Evolutionary conservation across 768 basidiomycete genomes (phyloP).

Genomic region (Fomitopsis pulvina): DNA sequence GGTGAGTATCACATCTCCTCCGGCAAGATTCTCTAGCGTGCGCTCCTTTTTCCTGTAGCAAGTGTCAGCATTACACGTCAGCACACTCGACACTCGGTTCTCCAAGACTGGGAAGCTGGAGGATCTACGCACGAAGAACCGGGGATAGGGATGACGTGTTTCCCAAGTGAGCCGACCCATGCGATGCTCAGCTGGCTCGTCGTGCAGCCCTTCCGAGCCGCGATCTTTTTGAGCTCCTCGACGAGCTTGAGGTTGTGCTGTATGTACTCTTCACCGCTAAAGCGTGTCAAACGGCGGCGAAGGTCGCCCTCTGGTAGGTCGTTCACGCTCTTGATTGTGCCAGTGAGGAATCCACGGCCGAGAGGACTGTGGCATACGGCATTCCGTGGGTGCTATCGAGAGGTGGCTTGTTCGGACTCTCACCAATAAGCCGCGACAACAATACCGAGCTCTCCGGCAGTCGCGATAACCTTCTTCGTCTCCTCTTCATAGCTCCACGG

Average conservation of each 20-base stretch:
- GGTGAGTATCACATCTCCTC: constrained; percentile 29
- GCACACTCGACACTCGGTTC: neutral
- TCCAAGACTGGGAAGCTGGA: neutral
- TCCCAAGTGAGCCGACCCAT: constrained; percentile 18
- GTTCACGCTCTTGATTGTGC: constrained; percentile 34
- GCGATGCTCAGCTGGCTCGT: constrained; percentile 33
- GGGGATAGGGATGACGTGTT: constrained; percentile 35
- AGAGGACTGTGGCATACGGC: constrained; percentile 34
- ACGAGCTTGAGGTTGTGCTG: constrained; percentile 37
- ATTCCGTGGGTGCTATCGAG: no score
- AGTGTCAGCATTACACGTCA: neutral
- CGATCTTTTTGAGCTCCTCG: constrained; percentile 33
- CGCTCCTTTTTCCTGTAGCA: constrained; percentile 31
- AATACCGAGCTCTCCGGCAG: constrained; percentile 48
- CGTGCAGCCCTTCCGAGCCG: constrained; percentile 34
- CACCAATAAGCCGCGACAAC: constrained; percentile 55
- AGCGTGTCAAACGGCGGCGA: constrained; percentile 13
- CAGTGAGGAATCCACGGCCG: constrained; percentile 48
- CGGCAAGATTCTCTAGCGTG: constrained; percentile 35
- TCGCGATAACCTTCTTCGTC: constrained; percentile 45
- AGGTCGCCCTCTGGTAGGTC: constrained; percentile 23
- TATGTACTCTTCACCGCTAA: constrained; percentile 26
- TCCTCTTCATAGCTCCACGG: constrained; percentile 52
- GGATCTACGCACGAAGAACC: constrained; percentile 31
- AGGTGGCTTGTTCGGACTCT: no score